A percentile compares a stretch with the other conserved stretches of the same genome.
These are phyloP conservation scores for Saccharomyces eubayanus DNA, from an alignment of 805 yeast genomes.

Conservation along the genomic window DNA sequence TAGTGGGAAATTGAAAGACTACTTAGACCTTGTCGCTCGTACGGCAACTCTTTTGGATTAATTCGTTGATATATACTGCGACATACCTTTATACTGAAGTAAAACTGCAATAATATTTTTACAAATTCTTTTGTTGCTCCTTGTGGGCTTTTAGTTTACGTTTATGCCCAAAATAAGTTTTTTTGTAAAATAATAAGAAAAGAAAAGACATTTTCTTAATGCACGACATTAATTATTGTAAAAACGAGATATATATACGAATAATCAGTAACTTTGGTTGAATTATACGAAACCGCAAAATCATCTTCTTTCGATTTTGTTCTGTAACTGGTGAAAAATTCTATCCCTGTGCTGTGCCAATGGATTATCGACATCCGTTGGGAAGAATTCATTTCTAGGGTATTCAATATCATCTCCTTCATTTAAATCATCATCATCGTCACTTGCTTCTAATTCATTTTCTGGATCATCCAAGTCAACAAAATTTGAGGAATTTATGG, in stretches of 20 bases:
- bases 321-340: slow-evolving; percentile 50
- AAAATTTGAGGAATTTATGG: slow-evolving; percentile 21
- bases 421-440: slow-evolving; percentile 67
- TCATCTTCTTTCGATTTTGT: slow-evolving; percentile 40
- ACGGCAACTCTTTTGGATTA: slow-evolving; percentile 37
- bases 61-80: neutral
- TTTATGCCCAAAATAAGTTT: too few species aligned
- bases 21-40: slow-evolving; percentile 44
- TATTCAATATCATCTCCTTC: slow-evolving; percentile 36
- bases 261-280: too few species aligned
- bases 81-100: neutral
- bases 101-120: neutral
- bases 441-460: slow-evolving; percentile 22
- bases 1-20: slow-evolving; percentile 49
- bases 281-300: neutral
- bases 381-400: slow-evolving; percentile 49
- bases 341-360: slow-evolving; percentile 55
- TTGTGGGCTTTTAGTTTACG: neutral
- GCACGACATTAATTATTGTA: too few species aligned
- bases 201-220: too few species aligned
- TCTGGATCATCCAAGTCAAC: slow-evolving; percentile 26
- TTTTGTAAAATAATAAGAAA: too few species aligned
- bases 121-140: neutral
- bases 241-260: too few species aligned
- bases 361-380: slow-evolving; percentile 49